Evolutionary conservation across 2,329 filamentous ascomycete species (phyloP).

Genomic region (Phyllosticta citribraziliensis): DNA sequence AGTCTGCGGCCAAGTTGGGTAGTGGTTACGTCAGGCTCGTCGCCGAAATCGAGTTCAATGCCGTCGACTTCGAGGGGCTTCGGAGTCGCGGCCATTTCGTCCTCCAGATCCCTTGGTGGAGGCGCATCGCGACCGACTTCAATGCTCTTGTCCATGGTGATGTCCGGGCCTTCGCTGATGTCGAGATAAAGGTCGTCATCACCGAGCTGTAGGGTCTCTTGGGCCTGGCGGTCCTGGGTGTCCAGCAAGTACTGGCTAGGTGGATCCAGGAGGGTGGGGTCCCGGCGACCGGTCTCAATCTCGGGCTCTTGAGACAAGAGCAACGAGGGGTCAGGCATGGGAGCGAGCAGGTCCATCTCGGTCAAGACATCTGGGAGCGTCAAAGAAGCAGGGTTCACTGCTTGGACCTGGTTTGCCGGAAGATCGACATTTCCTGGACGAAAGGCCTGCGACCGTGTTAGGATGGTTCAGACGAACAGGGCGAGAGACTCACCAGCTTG

Average conservation of each 20-base stretch:
- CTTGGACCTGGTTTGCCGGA: conserved; percentile 64
- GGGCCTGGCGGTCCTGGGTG: conserved; percentile 11
- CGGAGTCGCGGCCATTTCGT: conserved; percentile 34
- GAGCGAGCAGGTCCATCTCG: conserved; percentile 74
- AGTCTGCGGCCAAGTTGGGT: conserved; percentile 4
- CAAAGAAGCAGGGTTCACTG: conserved; percentile 75
- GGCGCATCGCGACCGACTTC: conserved; percentile 87
- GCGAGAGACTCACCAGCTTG: conserved; percentile 63
- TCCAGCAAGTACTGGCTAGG: conserved; percentile 16
- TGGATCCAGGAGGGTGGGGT: conserved; percentile 37
- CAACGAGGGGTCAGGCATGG: conserved; percentile 73
- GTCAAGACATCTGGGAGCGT: conserved; percentile 89
- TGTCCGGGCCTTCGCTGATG: conserved; percentile 43
- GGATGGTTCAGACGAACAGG: neutral
- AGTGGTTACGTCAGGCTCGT: conserved; percentile 15
- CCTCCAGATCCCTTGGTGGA: conserved; percentile 35
- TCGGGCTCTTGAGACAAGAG: conserved; percentile 63
- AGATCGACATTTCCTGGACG: conserved; percentile 94
- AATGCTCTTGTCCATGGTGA: conserved; percentile 48
- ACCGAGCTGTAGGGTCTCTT: conserved; percentile 36
- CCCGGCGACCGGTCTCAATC: conserved; percentile 38
- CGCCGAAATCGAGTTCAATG: conserved; percentile 34
- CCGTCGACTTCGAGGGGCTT: conserved; percentile 46
- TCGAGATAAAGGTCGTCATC: conserved; percentile 54
- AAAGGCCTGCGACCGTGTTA: conserved; percentile 58